Conservation (phyloP, 345 rosid genomes). For the Lenwebbia sp. region DNA sequence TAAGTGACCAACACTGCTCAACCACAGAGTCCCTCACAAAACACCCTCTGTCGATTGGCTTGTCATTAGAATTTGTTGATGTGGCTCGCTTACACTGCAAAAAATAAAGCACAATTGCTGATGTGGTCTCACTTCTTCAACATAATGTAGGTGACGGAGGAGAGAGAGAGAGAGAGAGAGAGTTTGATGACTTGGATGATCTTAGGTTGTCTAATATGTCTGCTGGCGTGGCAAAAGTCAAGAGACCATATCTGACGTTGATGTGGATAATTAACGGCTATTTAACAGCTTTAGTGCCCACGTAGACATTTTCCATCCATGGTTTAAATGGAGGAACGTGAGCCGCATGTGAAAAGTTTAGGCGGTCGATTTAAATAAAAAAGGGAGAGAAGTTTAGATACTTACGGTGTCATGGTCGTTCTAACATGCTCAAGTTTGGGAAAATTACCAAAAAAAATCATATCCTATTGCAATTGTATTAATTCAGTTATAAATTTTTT, state of each 20-base stretch:
- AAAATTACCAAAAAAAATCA: too few relatives aligned
- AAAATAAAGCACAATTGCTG: background rate
- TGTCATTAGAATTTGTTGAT: fast-evolving
- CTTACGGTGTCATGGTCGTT: background rate
- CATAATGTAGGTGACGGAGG: background rate
- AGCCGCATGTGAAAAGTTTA: background rate
- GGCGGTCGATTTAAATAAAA: background rate
- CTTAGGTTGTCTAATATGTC: background rate
- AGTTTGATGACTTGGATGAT: background rate
- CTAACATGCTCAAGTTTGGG: too few relatives aligned
- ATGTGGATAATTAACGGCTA: background rate
- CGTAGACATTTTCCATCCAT: background rate
- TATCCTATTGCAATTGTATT: too few relatives aligned
- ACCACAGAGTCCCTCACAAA: background rate
- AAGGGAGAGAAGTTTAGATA: background rate
- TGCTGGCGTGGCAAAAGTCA: background rate
- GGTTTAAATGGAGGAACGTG: background rate
- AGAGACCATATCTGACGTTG: fast-evolving
- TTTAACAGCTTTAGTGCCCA: background rate
- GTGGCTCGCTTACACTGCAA: background rate
- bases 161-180: background rate
- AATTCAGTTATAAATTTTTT: too few relatives aligned
- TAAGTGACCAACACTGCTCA: background rate
- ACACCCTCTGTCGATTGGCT: background rate
- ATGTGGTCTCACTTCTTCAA: background rate